A percentile compares a stretch with the other conserved stretches of the same genome.
These are phyloP conservation scores for Fomitopsis pinicola DNA, from an alignment of 1,284 basidiomycete genomes.

Conservation along the genomic window DNA sequence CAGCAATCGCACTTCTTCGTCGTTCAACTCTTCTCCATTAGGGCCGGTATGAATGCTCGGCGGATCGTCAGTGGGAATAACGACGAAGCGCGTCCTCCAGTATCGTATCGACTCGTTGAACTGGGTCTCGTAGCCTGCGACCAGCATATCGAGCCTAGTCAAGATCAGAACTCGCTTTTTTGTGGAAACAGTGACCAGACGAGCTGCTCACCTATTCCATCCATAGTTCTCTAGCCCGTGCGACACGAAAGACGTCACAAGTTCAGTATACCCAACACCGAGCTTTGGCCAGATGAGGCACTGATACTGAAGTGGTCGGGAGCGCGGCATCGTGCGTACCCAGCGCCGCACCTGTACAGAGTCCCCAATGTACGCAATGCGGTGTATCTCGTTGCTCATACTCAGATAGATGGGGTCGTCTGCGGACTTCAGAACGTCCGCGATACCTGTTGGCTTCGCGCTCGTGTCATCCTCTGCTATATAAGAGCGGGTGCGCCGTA, in stretches of 20 bases:
- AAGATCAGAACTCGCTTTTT: slow-evolving; percentile 6
- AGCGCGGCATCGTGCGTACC: slow-evolving; percentile 69
- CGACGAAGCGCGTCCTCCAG: slow-evolving; percentile 94
- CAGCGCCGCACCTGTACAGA: slow-evolving; percentile 87
- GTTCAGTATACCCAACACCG: slow-evolving; percentile 82
- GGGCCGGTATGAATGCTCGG: slow-evolving; percentile 54
- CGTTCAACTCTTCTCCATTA: slow-evolving; percentile 68
- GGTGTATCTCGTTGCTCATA: slow-evolving; percentile 94
- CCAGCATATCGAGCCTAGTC: slow-evolving; percentile 70
- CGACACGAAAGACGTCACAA: slow-evolving; percentile 72
- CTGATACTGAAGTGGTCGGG: slow-evolving; percentile 70
- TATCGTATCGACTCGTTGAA: slow-evolving; percentile 83
- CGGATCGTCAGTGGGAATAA: slow-evolving; percentile 80
- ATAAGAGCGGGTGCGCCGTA: slow-evolving; percentile 54
- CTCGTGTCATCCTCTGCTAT: slow-evolving; percentile 48
- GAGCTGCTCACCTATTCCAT: slow-evolving; percentile 66
- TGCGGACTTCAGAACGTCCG: slow-evolving; percentile 66
- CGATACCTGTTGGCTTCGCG: slow-evolving; percentile 62
- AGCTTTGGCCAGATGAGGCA: slow-evolving; percentile 93
- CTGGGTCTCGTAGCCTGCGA: slow-evolving; percentile 81
- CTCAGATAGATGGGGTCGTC: slow-evolving; percentile 84
- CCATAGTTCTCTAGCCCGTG: slow-evolving; percentile 79
- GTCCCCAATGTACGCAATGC: slow-evolving; percentile 84
- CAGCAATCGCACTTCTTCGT: slow-evolving; percentile 84
- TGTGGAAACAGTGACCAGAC: background rate